Evolutionary conservation across 306 rosid genomes (phyloP).

Genomic region (Betula pendula): DNA sequence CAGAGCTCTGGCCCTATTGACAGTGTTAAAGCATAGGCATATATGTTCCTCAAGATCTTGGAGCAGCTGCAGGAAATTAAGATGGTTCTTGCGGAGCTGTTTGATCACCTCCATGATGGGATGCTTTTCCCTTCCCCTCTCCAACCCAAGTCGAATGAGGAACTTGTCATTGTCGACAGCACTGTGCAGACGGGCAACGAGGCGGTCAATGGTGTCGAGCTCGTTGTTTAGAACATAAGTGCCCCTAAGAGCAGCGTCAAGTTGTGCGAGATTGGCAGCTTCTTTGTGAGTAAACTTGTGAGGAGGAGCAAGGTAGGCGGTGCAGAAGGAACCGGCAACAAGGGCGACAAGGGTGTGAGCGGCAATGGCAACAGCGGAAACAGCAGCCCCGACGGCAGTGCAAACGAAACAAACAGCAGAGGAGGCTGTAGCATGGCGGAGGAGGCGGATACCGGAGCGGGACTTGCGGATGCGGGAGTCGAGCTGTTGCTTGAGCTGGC

Average conservation of each 20-base stretch:
- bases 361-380: conserved; percentile 18
- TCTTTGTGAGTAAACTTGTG: conserved; percentile 10
- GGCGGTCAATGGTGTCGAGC: conserved; percentile 58
- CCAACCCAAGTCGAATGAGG: conserved; percentile 47
- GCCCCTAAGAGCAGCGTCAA: conserved; percentile 60
- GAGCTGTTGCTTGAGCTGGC: conserved; percentile 47
- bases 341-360: conserved; percentile 35
- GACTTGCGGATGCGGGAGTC: conserved; percentile 46
- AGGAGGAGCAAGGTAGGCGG: conserved; percentile 26
- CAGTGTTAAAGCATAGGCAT: conserved; percentile 43
- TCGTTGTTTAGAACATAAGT: conserved; percentile 42
- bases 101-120: conserved; percentile 63
- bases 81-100: conserved; percentile 45
- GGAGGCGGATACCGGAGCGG: conserved; percentile 44
- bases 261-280: conserved; percentile 38
- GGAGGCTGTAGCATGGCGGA: conserved; percentile 34
- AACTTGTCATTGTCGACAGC: conserved; percentile 54
- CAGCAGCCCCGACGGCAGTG: conserved; percentile 28
- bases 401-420: conserved; percentile 33
- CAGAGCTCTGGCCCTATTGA: conserved; percentile 55
- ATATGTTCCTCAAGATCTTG: conserved; percentile 56
- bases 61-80: conserved; percentile 39
- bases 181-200: conserved; percentile 44
- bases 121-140: conserved; percentile 50
- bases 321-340: conserved; percentile 31